phyloP scores from a whole-genome alignment of 345 rosid genomes.

The Melaleuca quinquenervia region DNA sequence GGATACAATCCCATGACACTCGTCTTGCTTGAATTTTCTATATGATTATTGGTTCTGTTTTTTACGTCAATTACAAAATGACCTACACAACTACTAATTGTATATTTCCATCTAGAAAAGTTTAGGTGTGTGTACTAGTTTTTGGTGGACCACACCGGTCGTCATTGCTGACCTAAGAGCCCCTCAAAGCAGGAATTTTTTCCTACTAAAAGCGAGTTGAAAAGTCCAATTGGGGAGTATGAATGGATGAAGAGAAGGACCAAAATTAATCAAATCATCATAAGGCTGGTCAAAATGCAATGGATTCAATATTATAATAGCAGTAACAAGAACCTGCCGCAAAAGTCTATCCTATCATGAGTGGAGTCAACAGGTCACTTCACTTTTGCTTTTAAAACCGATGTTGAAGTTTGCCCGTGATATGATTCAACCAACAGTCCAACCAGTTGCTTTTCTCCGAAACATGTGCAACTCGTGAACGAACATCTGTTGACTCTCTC shows the following conservation, averaged over 20 bases:
- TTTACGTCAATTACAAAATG: neutral
- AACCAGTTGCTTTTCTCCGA: neutral
- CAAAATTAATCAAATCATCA: neutral
- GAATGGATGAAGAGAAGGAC: neutral
- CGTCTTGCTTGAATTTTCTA: neutral
- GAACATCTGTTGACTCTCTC: neutral
- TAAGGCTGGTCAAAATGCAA: neutral
- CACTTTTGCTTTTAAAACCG: neutral
- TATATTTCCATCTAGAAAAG: neutral
- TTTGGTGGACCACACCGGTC: neutral
- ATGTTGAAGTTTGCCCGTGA: neutral
- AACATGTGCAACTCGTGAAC: neutral
- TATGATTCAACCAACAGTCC: neutral
- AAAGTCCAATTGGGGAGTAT: neutral
- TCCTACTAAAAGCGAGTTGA: neutral
- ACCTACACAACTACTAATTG: too few species aligned
- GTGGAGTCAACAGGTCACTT: neutral
- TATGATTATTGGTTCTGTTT: neutral
- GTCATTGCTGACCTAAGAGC: neutral
- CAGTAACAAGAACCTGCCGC: neutral
- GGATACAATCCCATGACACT: neutral
- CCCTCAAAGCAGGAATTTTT: too few species aligned
- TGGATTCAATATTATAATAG: neutral
- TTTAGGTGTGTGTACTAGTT: too few species aligned
- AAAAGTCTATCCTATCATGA: neutral